These are phyloP conservation scores for Yarrowia hollandica DNA, from an alignment of 805 yeast species.

Conservation along the genomic window DNA sequence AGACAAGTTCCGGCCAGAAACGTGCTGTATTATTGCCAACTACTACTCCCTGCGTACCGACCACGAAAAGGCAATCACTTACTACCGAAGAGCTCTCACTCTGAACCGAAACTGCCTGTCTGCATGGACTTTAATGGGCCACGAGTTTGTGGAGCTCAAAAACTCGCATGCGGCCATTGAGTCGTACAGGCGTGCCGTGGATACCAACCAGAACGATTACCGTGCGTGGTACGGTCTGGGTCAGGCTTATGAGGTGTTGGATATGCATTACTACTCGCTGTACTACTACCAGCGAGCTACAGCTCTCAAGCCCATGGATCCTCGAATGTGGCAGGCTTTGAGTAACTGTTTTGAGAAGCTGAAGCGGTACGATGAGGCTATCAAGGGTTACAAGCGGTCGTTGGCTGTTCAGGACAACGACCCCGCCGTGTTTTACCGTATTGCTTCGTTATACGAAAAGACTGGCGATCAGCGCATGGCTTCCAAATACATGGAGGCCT, in stretches of 20 bases:
- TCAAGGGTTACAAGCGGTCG: slow-evolving; percentile 80
- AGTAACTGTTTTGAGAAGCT: slow-evolving; percentile 86
- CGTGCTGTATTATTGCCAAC: slow-evolving; percentile 92
- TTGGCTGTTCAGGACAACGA: slow-evolving; percentile 58
- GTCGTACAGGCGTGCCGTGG: slow-evolving; percentile 89
- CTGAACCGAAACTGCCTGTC: slow-evolving; percentile 76
- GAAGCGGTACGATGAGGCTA: slow-evolving; percentile 66
- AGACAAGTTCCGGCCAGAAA: slow-evolving; percentile 88
- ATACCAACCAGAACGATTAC: slow-evolving; percentile 82
- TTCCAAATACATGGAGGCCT: slow-evolving; percentile 60
- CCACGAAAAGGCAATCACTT: slow-evolving; percentile 92
- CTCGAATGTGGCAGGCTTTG: slow-evolving; percentile 94
- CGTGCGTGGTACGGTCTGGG: slow-evolving; percentile 99
- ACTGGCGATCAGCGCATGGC: slow-evolving; percentile 56
- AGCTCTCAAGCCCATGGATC: slow-evolving; percentile 81
- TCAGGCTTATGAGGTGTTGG: slow-evolving; percentile 94
- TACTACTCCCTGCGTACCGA: slow-evolving; percentile 88
- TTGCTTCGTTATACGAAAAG: slow-evolving; percentile 68
- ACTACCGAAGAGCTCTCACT: slow-evolving; percentile 84
- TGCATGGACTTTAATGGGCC: slow-evolving; percentile 99
- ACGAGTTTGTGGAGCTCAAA: slow-evolving; percentile 93
- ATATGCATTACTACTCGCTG: slow-evolving; percentile 88
- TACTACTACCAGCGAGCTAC: slow-evolving; percentile 93
- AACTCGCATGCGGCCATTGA: slow-evolving; percentile 98
- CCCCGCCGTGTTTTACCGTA: slow-evolving; percentile 56